Percentiles rank a stretch among this genome's conserved stretches.
Evolutionary conservation across 2,329 filamentous ascomycete genomes (phyloP).

Genomic region (Ophiocordyceps unilateralis): DNA sequence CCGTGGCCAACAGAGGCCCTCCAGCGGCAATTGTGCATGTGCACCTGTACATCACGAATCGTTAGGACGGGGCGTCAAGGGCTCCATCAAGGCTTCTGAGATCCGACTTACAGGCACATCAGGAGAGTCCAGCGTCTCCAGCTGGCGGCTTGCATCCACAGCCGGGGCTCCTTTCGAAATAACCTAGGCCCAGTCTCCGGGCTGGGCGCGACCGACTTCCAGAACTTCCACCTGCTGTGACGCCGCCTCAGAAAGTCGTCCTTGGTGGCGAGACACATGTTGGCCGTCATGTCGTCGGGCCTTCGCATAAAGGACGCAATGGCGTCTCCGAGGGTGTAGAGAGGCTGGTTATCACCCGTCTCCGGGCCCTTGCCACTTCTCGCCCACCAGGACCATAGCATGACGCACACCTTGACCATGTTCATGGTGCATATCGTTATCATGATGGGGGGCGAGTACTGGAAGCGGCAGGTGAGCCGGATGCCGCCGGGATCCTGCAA

Average conservation of each 20-base stretch:
- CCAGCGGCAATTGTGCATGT: neutral
- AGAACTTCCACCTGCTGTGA: neutral
- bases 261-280: neutral
- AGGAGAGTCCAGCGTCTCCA: neutral
- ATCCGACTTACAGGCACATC: neutral
- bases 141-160: neutral
- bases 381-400: neutral
- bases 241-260: neutral
- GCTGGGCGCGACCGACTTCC: neutral
- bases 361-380: neutral
- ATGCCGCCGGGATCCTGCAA: neutral
- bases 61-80: neutral
- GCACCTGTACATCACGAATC: neutral
- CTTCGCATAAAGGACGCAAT: neutral
- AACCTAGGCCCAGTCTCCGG: neutral
- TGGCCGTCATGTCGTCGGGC: neutral
- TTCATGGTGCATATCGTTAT: neutral
- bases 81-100: neutral
- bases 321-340: neutral
- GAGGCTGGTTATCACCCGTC: neutral
- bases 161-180: neutral
- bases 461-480: neutral
- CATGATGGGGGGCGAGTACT: neutral
- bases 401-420: neutral
- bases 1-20: neutral